Percentiles rank a stretch among this genome's conserved stretches.
Evolutionary conservation across 805 yeast species (phyloP).

Genomic region (Sugiyamaella smithiae): DNA sequence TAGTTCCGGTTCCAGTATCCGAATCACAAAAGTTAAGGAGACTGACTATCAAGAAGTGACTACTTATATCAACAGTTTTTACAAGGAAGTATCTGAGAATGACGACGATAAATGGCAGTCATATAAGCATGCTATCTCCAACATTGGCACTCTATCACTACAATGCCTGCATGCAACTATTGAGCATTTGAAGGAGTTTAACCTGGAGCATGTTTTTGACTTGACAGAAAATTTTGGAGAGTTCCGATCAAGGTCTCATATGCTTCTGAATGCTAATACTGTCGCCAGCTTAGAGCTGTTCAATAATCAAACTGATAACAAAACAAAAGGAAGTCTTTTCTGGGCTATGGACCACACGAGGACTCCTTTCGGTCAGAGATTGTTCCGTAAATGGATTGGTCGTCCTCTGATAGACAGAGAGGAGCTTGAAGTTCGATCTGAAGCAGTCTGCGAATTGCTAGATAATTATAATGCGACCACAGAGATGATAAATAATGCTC

Average conservation of each 20-base stretch:
- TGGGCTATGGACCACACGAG: conserved; percentile 81
- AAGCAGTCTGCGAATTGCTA: conserved; percentile 46
- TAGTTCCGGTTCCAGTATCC: conserved; percentile 4
- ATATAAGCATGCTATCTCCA: background rate
- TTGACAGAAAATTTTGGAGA: conserved; percentile 49
- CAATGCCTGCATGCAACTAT: conserved; percentile 24
- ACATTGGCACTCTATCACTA: background rate
- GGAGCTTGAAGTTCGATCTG: conserved; percentile 57
- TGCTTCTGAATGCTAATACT: conserved; percentile 63
- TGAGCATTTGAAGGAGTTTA: conserved; percentile 59
- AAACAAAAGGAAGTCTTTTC: conserved; percentile 63
- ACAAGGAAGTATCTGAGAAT: background rate
- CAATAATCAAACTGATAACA: conserved; percentile 55
- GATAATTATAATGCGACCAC: conserved; percentile 21
- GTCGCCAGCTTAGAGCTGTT: conserved; percentile 73
- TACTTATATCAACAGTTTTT: conserved; percentile 7
- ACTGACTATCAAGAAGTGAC: background rate
- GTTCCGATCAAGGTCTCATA: conserved; percentile 48
- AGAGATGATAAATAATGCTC: conserved; percentile 29
- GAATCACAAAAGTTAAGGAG: conserved; percentile 4
- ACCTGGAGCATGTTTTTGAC: conserved; percentile 54
- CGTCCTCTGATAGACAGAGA: conserved; percentile 60
- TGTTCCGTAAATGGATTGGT: conserved; percentile 68
- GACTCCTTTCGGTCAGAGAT: conserved; percentile 71
- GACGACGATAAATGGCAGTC: background rate